These are phyloP conservation scores for Cryptococcus deneoformans DNA, from an alignment of 1,284 basidiomycete species.

Conservation along the genomic window DNA sequence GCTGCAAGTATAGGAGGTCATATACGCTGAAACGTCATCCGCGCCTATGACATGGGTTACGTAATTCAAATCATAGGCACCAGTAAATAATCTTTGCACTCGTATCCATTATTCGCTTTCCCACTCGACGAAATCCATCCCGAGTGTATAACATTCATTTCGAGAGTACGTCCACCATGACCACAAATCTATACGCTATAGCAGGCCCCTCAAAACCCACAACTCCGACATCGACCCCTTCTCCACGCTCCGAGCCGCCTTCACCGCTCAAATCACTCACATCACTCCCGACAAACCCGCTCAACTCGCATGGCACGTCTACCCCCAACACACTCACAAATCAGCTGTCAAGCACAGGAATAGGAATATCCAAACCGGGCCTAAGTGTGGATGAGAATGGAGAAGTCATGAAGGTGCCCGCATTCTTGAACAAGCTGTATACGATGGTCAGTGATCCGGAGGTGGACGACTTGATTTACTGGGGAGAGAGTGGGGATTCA, in stretches of 20 bases:
- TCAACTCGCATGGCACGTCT: background rate
- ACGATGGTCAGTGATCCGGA: constrained; percentile 89
- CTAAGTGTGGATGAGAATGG: constrained; percentile 46
- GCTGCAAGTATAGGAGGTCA: no score
- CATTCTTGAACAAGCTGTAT: constrained; percentile 86
- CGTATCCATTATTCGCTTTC: no score
- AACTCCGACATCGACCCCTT: constrained; percentile 10
- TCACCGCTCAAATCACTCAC: constrained; percentile 13
- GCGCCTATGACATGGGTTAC: no score
- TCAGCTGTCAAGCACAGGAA: background rate
- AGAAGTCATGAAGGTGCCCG: constrained; percentile 58
- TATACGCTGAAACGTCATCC: no score
- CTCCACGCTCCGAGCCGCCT: constrained; percentile 8
- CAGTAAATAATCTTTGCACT: no score
- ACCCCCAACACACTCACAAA: background rate
- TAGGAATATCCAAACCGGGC: constrained; percentile 32
- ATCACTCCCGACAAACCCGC: constrained; percentile 6
- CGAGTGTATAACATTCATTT: background rate
- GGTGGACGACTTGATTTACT: constrained; percentile 80
- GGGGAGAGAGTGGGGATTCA: constrained; percentile 81
- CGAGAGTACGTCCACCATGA: constrained; percentile 22
- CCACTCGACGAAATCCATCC: no score
- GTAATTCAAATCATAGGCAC: no score
- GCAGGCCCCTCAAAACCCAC: constrained; percentile 37
- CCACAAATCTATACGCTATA: constrained; percentile 39